Evolutionary conservation across 345 rosid species (phyloP), one percentile per base, ranked within the genome.

Genomic region (Noccaea bulbosa): DNA sequence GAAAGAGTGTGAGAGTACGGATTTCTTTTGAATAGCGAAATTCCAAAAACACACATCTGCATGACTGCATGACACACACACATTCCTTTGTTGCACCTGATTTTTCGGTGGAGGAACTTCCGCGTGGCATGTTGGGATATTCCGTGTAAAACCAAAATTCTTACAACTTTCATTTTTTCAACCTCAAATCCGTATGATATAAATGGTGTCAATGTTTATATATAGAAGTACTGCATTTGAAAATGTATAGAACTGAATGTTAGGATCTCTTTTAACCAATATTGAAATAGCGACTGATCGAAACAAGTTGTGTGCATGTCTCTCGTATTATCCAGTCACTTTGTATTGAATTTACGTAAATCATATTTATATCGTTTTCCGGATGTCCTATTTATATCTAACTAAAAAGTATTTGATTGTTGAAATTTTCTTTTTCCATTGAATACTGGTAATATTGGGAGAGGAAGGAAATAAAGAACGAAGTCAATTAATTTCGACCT

Each of bases 61-160:
- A 46, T 17, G 20, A 17, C 20, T 17, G 1, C 20, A 17, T n/a
- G n/a, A n/a, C n/a, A n/a, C n/a, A n/a, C n/a, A n/a, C n/a, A n/a
- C n/a, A n/a, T n/a, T 59, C 49, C 60, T 50, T n/a, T 46, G 24
- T 51, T 48, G 57, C 51, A 60, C 59, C 52, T 11, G 62, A 16
- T 41, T 60, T 60, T 40, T 20, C 9, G 45, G 27, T 51, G 67
- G 5, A 53, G 35, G 45, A 33, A 43, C 54, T 15, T 53, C 71
- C 71, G 37, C 71, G 71, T 67, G 71, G 43, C 62, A 62, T 71
- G 46, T 37, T 54, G 58, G 57, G 35, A 55, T 30, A 45, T 35
- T 22, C 17, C 20, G 16, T 50, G 34, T 44, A n/a, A 2, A 51
- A 34, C 7, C 30, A 43, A 62, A 51, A 12, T 38, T 14, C 6